Evolutionary conservation across 164 flowering plant species (phyloP).

Genomic region (Berberis thunbergii): DNA sequence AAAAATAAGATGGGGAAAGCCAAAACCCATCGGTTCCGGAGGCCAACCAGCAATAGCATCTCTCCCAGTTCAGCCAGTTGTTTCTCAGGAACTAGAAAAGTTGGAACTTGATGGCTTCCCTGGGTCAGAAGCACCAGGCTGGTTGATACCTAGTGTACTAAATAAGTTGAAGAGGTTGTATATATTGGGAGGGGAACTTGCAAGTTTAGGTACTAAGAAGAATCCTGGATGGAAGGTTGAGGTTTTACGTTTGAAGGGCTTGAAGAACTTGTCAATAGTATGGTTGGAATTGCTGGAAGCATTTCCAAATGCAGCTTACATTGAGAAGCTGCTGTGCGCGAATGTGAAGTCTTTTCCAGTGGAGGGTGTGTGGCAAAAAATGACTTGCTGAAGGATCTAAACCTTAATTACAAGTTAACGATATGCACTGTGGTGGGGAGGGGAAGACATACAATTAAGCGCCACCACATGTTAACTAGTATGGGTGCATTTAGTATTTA

Average conservation of each 20-base stretch:
- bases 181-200: conserved; percentile 30
- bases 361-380: background rate
- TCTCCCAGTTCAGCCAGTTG: background rate
- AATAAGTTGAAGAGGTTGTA: conserved; percentile 20
- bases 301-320: conserved; percentile 16
- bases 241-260: conserved; percentile 27
- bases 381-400: too few relatives aligned
- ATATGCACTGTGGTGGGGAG: too few relatives aligned
- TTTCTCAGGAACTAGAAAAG: conserved; percentile 12
- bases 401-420: too few relatives aligned
- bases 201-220: background rate
- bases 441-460: too few relatives aligned
- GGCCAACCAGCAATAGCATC: background rate
- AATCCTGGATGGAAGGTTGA: conserved; percentile 12
- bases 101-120: conserved; percentile 31
- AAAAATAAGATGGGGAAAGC: conserved; percentile 24
- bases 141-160: conserved; percentile 16
- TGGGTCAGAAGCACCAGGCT: conserved; percentile 4
- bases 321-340: conserved; percentile 11
- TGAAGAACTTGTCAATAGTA: conserved; percentile 13
- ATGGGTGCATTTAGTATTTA: too few relatives aligned
- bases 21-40: background rate
- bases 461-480: too few relatives aligned
- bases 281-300: conserved; percentile 14
- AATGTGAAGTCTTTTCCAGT: background rate